Conservation (phyloP, 2,329 filamentous ascomycete species). For the Cladosporium austrohemisphaericum region DNA sequence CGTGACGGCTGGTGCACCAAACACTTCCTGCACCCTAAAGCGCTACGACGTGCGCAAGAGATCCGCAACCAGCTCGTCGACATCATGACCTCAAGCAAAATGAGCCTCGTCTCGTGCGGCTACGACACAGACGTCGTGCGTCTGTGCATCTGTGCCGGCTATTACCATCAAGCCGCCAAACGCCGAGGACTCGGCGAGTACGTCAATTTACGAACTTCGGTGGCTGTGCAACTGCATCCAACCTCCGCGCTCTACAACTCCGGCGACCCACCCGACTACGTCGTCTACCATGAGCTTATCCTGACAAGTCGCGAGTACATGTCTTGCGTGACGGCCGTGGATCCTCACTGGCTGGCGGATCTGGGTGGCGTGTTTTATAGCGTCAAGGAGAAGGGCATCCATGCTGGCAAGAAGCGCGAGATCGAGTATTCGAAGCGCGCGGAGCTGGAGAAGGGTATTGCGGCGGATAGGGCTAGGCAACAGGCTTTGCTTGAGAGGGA, state of each 20-base stretch:
- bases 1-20: conserved; percentile 88
- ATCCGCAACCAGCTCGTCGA: conserved; percentile 90
- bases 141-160: conserved; percentile 94
- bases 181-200: conserved; percentile 97
- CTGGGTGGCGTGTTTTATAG: conserved; percentile 96
- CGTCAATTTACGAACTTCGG: conserved; percentile 89
- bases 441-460: conserved; percentile 30
- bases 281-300: conserved; percentile 96
- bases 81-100: conserved; percentile 91
- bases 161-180: conserved; percentile 95
- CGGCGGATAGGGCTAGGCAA: conserved; percentile 24
- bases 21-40: conserved; percentile 95
- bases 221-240: conserved; percentile 90
- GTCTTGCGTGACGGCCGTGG: conserved; percentile 91
- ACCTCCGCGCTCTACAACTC: conserved; percentile 89
- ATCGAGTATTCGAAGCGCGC: conserved; percentile 31
- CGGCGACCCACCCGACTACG: conserved; percentile 92
- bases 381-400: conserved; percentile 88
- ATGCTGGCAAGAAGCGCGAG: conserved; percentile 25
- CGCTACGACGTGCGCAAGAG: conserved; percentile 83
- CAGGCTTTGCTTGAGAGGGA: conserved; percentile 20
- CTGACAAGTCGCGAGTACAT: conserved; percentile 97
- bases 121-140: conserved; percentile 96
- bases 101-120: conserved; percentile 81
- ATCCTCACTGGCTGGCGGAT: conserved; percentile 95